phyloP scores from a whole-genome alignment of 176 grass and related monocot genomes.

The Melocanna baccifera region DNA sequence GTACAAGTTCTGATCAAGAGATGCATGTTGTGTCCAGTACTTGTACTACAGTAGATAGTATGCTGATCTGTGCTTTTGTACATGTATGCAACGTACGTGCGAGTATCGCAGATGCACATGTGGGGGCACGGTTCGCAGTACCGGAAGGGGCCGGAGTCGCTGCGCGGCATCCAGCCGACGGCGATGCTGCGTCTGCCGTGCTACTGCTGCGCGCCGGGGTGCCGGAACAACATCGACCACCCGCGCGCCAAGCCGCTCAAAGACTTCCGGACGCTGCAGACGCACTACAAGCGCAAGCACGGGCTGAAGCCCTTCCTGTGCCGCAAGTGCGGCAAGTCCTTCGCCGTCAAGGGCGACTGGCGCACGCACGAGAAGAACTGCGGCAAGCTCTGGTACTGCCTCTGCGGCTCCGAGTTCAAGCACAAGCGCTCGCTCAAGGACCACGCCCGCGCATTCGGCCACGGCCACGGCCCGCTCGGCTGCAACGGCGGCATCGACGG shows the following conservation, averaged over 20 bases:
- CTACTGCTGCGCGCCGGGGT: conserved; percentile 83
- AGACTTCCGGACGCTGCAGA: conserved; percentile 97
- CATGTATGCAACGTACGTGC: background rate
- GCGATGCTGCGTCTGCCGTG: conserved; percentile 92
- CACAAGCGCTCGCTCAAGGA: conserved; percentile 85
- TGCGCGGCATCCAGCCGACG: conserved; percentile 87
- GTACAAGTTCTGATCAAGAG: background rate
- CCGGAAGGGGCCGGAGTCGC: conserved; percentile 77
- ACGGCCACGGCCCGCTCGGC: conserved; percentile 45
- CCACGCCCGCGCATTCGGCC: conserved; percentile 65
- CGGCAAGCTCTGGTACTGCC: conserved; percentile 83
- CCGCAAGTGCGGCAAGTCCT: conserved; percentile 83
- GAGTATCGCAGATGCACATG: conserved; percentile 81
- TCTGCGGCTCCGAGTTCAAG: conserved; percentile 83
- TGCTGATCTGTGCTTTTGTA: background rate
- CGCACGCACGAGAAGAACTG: conserved; percentile 99
- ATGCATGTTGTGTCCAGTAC: background rate
- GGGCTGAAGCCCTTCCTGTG: conserved; percentile 93
- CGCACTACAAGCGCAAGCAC: conserved; percentile 96
- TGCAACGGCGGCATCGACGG: background rate
- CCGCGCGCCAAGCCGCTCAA: conserved; percentile 88
- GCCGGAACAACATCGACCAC: conserved; percentile 96
- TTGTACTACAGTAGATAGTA: background rate
- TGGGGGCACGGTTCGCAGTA: conserved; percentile 99
- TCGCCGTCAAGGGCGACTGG: conserved; percentile 96